phyloP scores from a whole-genome alignment of 257 asterid species.

The Nemophila menziesii region DNA sequence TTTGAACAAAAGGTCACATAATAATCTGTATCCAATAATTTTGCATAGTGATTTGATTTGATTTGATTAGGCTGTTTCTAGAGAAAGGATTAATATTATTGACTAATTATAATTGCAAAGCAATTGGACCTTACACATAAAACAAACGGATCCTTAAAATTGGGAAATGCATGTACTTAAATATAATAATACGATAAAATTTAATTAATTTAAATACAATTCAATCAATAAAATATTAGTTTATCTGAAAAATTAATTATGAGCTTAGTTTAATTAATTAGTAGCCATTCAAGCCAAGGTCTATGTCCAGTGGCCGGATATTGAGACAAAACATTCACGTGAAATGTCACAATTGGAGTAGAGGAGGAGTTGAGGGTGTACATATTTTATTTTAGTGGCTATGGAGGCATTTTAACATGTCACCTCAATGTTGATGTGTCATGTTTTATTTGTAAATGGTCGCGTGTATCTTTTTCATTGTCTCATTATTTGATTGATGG shows the following conservation, averaged over 20 bases:
- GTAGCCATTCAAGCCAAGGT: slow-evolving; percentile 8
- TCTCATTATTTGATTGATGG: too few relatives aligned
- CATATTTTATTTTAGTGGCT: not conserved
- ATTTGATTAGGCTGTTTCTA: not conserved
- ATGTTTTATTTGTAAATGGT: too few relatives aligned
- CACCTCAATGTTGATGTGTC: not conserved
- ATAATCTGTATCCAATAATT: not conserved
- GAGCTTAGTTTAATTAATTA: slow-evolving; percentile 5
- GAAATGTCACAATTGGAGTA: slow-evolving; percentile 17
- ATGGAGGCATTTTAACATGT: slow-evolving; percentile 7
- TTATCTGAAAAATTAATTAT: not conserved
- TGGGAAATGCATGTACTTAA: not conserved
- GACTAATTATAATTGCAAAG: not conserved
- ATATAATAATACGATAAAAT: not conserved
- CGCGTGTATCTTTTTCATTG: too few relatives aligned
- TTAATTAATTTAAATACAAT: too few relatives aligned
- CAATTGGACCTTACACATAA: slow-evolving; percentile 5
- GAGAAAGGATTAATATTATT: not conserved
- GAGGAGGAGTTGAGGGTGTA: not conserved
- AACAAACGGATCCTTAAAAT: not conserved
- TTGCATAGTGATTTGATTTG: not conserved
- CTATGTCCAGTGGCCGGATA: slow-evolving; percentile 6
- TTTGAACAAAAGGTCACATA: not conserved
- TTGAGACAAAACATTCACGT: slow-evolving; percentile 23
- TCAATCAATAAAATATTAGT: too few relatives aligned